Evolutionary conservation across 2,329 filamentous ascomycete species (phyloP).

Genomic region (Neurospora sp.): DNA sequence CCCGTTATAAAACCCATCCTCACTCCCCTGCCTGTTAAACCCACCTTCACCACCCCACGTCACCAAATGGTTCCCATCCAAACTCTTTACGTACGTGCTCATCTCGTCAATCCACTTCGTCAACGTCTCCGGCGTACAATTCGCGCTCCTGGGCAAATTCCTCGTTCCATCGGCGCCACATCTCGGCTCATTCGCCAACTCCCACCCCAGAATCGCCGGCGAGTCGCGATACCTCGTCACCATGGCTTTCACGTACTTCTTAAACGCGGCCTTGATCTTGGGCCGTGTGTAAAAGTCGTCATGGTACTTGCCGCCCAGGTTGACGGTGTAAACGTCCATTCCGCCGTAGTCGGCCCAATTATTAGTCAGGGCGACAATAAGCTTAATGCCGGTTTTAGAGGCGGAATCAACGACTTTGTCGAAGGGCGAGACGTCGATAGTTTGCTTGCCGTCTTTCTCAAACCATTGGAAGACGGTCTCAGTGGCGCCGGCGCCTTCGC

Average conservation of each 20-base stretch:
- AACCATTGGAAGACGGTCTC: conserved; percentile 35
- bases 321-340: conserved; percentile 50
- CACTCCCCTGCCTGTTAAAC: conserved; percentile 31
- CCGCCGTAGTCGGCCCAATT: conserved; percentile 52
- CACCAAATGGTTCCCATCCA: conserved; percentile 43
- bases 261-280: conserved; percentile 41
- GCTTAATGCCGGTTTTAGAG: conserved; percentile 38
- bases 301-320: conserved; percentile 41
- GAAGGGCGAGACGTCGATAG: conserved; percentile 34
- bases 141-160: conserved; percentile 32
- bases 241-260: conserved; percentile 49
- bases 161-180: conserved; percentile 36
- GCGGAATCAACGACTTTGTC: conserved; percentile 43
- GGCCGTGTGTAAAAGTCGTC: conserved; percentile 42
- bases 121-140: conserved; percentile 32
- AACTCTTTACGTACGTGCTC: conserved; percentile 41
- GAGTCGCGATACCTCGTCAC: conserved; percentile 50
- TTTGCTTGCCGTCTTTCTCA: conserved; percentile 29
- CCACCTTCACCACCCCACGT: conserved; percentile 51
- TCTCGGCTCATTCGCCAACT: conserved; percentile 53
- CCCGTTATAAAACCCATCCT: conserved; percentile 37
- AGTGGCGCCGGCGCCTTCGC: conserved; percentile 35
- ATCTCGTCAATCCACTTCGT: conserved; percentile 43
- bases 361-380: conserved; percentile 45
- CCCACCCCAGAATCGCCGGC: conserved; percentile 55